These are phyloP conservation scores for Heimioporus retisporus DNA, from an alignment of 1,284 basidiomycete genomes.

Conservation along the genomic window DNA sequence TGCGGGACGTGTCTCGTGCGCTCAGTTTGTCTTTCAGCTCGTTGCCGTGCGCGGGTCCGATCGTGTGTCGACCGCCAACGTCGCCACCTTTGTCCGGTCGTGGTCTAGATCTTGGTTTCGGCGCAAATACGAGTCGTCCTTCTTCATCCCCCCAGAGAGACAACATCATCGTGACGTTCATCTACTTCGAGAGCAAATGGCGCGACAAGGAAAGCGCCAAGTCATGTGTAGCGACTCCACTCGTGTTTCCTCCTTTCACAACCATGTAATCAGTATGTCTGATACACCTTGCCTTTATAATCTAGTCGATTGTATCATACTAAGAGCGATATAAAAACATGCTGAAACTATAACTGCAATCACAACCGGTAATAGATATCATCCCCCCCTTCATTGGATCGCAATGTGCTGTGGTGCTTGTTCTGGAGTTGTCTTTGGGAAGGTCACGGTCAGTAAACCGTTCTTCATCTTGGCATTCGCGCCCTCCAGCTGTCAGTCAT, in stretches of 20 bases:
- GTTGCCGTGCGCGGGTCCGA: slow-evolving; percentile 29
- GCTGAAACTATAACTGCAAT: too few species aligned
- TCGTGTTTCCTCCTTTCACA: too few species aligned
- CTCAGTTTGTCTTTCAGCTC: slow-evolving; percentile 24
- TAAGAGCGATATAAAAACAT: too few species aligned
- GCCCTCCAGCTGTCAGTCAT: slow-evolving; percentile 18
- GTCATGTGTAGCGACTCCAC: background rate
- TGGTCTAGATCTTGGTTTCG: slow-evolving; percentile 24
- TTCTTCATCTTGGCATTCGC: slow-evolving; percentile 11
- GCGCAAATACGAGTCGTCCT: slow-evolving; percentile 33
- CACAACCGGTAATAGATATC: too few species aligned
- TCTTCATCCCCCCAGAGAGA: slow-evolving; percentile 45
- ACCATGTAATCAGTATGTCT: too few species aligned
- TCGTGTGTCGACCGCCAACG: slow-evolving; percentile 18
- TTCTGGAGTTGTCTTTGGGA: slow-evolving; percentile 31
- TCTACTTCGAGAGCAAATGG: slow-evolving; percentile 46
- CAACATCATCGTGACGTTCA: slow-evolving; percentile 47
- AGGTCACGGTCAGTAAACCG: slow-evolving; percentile 38
- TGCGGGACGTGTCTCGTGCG: background rate
- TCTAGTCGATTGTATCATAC: too few species aligned
- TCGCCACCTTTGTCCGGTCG: slow-evolving; percentile 43
- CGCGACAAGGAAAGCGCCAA: slow-evolving; percentile 31
- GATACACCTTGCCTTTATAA: too few species aligned
- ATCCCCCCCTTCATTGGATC: slow-evolving; percentile 8
- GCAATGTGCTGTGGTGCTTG: slow-evolving; percentile 9